These are phyloP conservation scores for Fagopyrum tataricum DNA, from an alignment of 148 eudicot genomes.

Conservation along the genomic window DNA sequence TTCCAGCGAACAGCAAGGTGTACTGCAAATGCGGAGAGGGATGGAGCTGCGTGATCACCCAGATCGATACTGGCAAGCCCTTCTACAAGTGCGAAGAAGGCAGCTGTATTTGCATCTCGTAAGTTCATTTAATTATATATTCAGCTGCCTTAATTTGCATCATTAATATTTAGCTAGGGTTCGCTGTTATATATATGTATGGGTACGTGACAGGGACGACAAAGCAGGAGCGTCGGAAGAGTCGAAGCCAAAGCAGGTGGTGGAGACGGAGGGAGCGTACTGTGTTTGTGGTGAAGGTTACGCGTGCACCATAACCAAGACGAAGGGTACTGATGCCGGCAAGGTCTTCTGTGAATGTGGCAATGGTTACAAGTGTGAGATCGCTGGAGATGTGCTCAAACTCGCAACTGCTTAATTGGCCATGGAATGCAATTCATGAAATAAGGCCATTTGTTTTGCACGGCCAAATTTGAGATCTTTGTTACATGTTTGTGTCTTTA, in stretches of 20 bases:
- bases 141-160: not conserved
- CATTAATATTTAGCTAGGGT: not conserved
- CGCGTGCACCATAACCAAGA: slow-evolving; percentile 28
- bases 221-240: not conserved
- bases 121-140: not conserved
- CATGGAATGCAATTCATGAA: no score
- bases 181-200: not conserved
- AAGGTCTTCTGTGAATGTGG: slow-evolving; percentile 8
- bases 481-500: no score
- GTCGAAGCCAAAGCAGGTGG: slow-evolving; percentile 11
- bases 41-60: slow-evolving; percentile 28
- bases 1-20: slow-evolving; percentile 15
- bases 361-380: slow-evolving; percentile 6
- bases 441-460: no score
- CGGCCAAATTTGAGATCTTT: no score
- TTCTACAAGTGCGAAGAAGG: slow-evolving; percentile 24
- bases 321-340: slow-evolving; percentile 20
- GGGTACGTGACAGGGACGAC: not conserved
- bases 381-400: not conserved
- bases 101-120: slow-evolving; percentile 28
- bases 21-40: slow-evolving; percentile 34
- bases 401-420: not conserved
- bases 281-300: slow-evolving; percentile 31
- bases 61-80: slow-evolving; percentile 21
- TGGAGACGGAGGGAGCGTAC: slow-evolving; percentile 30